phyloP scores from a whole-genome alignment of 2,329 filamentous ascomycete genomes.

The Neoarthrinium moseri region DNA sequence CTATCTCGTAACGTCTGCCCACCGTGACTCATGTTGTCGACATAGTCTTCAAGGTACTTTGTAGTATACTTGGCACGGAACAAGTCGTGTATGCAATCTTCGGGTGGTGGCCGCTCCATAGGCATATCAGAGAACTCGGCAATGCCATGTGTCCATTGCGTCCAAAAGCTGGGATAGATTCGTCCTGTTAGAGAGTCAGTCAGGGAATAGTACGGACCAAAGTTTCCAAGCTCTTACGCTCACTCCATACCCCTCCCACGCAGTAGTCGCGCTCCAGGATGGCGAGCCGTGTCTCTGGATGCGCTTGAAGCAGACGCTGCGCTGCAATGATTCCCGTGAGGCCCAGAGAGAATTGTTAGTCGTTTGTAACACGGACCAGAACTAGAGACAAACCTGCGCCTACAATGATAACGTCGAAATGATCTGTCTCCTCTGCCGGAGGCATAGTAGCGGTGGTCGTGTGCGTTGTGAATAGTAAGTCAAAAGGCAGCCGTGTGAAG shows the following conservation, averaged over 20 bases:
- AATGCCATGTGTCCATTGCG: conserved; percentile 26
- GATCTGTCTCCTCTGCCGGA: conserved; percentile 3
- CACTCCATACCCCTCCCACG: conserved; percentile 18
- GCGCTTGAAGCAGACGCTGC: conserved; percentile 17
- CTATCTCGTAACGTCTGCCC: conserved; percentile 19
- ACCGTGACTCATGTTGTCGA: conserved; percentile 14
- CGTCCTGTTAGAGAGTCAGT: conserved; percentile 15
- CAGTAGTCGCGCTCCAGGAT: conserved; percentile 19
- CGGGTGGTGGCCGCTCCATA: conserved; percentile 22
- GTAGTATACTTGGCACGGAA: conserved; percentile 26
- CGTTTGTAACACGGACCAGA: not conserved
- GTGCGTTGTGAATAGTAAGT: not conserved
- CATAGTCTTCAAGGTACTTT: conserved; percentile 21
- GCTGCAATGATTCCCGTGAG: conserved; percentile 17
- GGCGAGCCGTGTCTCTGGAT: conserved; percentile 16
- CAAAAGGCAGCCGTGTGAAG: no score
- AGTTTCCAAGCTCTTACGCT: conserved; percentile 11
- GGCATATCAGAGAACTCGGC: conserved; percentile 28
- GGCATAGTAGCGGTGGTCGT: conserved; percentile 5
- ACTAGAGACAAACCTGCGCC: conserved; percentile 15
- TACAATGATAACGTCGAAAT: conserved; percentile 15
- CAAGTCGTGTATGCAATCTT: conserved; percentile 20
- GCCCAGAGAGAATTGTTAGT: conserved; percentile 11
- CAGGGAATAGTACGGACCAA: not conserved
- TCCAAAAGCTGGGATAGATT: conserved; percentile 26